Percentiles rank a stretch among this genome's conserved stretches.
Evolutionary conservation across 2,329 filamentous ascomycete genomes (phyloP).

Genomic region (Sclerotiophoma versabilis): DNA sequence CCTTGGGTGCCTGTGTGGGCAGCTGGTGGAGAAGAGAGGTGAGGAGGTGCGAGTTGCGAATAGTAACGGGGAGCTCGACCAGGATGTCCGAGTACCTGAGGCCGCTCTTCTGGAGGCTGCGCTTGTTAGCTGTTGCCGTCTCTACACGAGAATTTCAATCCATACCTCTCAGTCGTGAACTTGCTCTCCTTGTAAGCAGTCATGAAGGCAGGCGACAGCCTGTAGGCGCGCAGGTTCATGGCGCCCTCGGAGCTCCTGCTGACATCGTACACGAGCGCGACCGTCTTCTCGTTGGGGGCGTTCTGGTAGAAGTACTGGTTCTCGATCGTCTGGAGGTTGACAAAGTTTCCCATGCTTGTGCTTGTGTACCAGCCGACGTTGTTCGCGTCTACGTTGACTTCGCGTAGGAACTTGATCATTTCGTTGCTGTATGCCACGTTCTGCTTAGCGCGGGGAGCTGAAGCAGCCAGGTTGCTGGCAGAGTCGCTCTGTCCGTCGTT

Average conservation of each 20-base stretch:
- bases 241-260: slow-evolving; percentile 93
- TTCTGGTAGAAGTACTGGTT: slow-evolving; percentile 98
- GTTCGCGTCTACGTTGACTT: slow-evolving; percentile 98
- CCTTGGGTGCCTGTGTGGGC: slow-evolving; percentile 69
- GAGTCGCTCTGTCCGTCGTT: slow-evolving; percentile 52
- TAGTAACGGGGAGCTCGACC: slow-evolving; percentile 82
- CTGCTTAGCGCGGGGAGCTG: slow-evolving; percentile 89
- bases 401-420: slow-evolving; percentile 95
- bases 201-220: slow-evolving; percentile 87
- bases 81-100: slow-evolving; percentile 94
- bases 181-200: slow-evolving; percentile 93
- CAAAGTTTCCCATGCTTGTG: slow-evolving; percentile 97
- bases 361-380: slow-evolving; percentile 99
- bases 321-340: slow-evolving; percentile 94
- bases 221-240: slow-evolving; percentile 88
- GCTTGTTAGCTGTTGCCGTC: slow-evolving; percentile 62
- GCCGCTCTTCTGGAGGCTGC: slow-evolving; percentile 90
- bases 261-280: slow-evolving; percentile 92
- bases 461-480: slow-evolving; percentile 71
- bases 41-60: slow-evolving; percentile 97
- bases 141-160: slow-evolving; percentile 66
- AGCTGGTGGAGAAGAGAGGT: slow-evolving; percentile 95
- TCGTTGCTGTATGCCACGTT: slow-evolving; percentile 90
- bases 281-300: slow-evolving; percentile 82
- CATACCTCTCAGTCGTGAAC: slow-evolving; percentile 94